Evolutionary conservation across 208 protist genomes (phyloP).

Genomic region (Leptomonas pyrrhocoris): DNA sequence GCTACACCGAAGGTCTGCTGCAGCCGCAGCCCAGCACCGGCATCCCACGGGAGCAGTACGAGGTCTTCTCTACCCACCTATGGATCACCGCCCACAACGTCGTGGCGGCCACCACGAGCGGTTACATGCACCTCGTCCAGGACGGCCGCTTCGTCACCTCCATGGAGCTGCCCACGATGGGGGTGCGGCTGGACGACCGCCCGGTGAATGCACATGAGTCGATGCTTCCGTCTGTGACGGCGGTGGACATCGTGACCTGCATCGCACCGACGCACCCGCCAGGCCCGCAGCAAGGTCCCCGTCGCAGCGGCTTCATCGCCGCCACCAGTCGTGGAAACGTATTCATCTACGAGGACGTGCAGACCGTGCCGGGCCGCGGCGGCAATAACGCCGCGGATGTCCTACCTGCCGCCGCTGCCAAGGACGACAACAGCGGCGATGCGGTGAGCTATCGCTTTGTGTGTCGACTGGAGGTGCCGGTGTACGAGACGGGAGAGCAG

Average conservation of each 20-base stretch:
- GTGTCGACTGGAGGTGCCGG: slow-evolving; percentile 28
- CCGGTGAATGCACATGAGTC: background rate
- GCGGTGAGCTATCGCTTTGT: slow-evolving; percentile 24
- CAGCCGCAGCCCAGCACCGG: slow-evolving; percentile 63
- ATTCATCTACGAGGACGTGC: slow-evolving; percentile 66
- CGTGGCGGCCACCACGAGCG: slow-evolving; percentile 83
- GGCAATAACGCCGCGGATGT: background rate
- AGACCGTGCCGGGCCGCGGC: background rate
- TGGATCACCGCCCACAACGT: slow-evolving; percentile 90
- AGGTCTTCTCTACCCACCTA: slow-evolving; percentile 90
- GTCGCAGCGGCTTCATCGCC: slow-evolving; percentile 63
- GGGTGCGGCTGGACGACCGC: background rate
- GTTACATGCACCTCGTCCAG: slow-evolving; percentile 87
- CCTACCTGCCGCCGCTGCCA: background rate
- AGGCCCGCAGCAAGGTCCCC: background rate
- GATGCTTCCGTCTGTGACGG: background rate
- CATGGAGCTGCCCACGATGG: slow-evolving; percentile 32
- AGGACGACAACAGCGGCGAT: slow-evolving; percentile 2
- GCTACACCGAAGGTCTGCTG: slow-evolving; percentile 87
- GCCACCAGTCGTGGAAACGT: slow-evolving; percentile 73
- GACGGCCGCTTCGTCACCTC: slow-evolving; percentile 55
- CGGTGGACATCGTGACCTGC: slow-evolving; percentile 36
- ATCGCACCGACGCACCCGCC: slow-evolving; percentile 41
- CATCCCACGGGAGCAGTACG: slow-evolving; percentile 57
- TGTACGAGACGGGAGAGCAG: slow-evolving; percentile 21